Evolutionary conservation across 306 rosid species (phyloP).

Genomic region (Neltuma alba): DNA sequence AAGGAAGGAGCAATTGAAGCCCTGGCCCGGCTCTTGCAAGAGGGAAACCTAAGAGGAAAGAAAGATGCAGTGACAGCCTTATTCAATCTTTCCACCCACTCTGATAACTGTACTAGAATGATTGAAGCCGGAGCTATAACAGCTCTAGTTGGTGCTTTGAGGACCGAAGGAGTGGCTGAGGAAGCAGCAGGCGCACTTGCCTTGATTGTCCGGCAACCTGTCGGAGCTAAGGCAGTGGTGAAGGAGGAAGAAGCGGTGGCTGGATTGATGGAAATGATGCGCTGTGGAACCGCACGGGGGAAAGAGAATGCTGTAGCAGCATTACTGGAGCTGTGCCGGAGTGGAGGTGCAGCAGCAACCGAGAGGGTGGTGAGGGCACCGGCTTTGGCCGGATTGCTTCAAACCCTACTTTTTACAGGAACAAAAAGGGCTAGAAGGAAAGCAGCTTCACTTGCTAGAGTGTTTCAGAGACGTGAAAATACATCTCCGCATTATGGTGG

Average conservation of each 20-base stretch:
- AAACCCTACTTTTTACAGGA: slow-evolving; percentile 78
- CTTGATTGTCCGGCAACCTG: slow-evolving; percentile 77
- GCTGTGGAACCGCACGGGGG: slow-evolving; percentile 86
- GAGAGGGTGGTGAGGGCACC: slow-evolving; percentile 88
- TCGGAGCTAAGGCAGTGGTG: slow-evolving; percentile 77
- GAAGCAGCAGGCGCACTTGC: slow-evolving; percentile 93
- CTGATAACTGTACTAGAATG: slow-evolving; percentile 74
- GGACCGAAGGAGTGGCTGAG: slow-evolving; percentile 81
- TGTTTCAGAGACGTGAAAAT: slow-evolving; percentile 79
- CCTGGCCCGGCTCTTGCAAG: slow-evolving; percentile 66
- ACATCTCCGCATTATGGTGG: slow-evolving; percentile 74
- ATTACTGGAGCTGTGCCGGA: slow-evolving; percentile 87
- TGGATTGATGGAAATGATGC: slow-evolving; percentile 84
- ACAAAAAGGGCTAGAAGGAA: slow-evolving; percentile 93
- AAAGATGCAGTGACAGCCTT: slow-evolving; percentile 95
- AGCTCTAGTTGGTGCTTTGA: slow-evolving; percentile 78
- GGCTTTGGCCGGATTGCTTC: slow-evolving; percentile 84
- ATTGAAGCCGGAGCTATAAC: slow-evolving; percentile 76
- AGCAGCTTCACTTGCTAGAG: slow-evolving; percentile 96
- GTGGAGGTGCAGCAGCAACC: slow-evolving; percentile 80
- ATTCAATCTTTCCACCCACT: slow-evolving; percentile 87
- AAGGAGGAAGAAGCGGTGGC: slow-evolving; percentile 72
- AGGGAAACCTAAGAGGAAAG: slow-evolving; percentile 87
- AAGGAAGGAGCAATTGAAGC: slow-evolving; percentile 79
- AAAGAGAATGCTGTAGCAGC: slow-evolving; percentile 98